Evolutionary conservation across 495 filamentous ascomycete species (phyloP), one percentile per base, ranked within the genome.

Genomic region (Aspergillus biplanus): DNA sequence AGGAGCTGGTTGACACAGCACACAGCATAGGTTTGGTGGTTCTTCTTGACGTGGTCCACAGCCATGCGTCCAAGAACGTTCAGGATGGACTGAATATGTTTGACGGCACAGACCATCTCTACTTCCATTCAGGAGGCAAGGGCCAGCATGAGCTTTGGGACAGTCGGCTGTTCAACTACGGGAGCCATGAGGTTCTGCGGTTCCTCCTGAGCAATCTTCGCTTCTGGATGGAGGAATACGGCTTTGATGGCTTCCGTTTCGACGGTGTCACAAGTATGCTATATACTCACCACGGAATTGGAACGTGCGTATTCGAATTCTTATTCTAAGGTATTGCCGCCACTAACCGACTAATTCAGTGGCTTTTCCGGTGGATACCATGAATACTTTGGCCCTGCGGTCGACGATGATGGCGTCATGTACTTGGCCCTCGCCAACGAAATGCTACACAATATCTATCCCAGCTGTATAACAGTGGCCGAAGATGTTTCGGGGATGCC

Each of bases 401-500:
- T 98, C n/a, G 95, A 99, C 63, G 92, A 97, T 65, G 94, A 97
- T 61, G 96, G 92, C 53, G 85, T 99, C 46, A 92, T 96, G 55
- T 99, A 99, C 75, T 85, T 99, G 37, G 96, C 97, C 85, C 80
- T 99, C 18, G 95, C 95, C 53, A 99, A 99, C 71, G 93, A 98
- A 74, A 88, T 99, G 90, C 86, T 99, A 33, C 95, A 98, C 73
- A 75, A 84, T 7, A 81, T 97, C 48, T 97, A 93, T 69, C 93
- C 95, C 1, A 85, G 92, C 4, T 85, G 80, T 52, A 92, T 97
- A 69, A 97, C 93, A 4, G 89, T 99, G 61, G 95, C 96, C 7
- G 95, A 99, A 72, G 95, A 99, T 71, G 95, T 99, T 33, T 97
- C 93, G 27, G 95, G 95, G 9, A 99, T 99, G 95, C 95, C 95